Evolutionary conservation across 2,329 filamentous ascomycete species (phyloP), one percentile per base, ranked within the genome.

Genomic region (Stachybotrys chlorohalonatus): DNA sequence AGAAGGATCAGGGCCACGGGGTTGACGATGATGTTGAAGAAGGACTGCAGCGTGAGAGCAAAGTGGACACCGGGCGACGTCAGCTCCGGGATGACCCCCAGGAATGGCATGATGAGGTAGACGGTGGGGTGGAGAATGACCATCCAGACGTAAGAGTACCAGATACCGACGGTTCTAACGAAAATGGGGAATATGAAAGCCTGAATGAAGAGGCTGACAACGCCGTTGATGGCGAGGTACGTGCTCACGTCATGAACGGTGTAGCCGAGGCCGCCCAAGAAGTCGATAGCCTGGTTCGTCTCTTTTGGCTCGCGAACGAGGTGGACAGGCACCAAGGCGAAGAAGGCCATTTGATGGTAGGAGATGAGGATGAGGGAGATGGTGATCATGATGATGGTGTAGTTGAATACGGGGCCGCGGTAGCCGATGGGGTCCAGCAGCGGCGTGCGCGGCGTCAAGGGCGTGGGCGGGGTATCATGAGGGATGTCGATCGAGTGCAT

Each of bases 201-300:
- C 69, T 92, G 88, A 49, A 91, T 84, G 60, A 87, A 75, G 1
- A 92, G 77, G 0, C 87, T 87, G 54, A 91, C 83, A 58, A 87
- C 70, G 3, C 86, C 88, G 60, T 90, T 87, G 52, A 87, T 70
- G 3, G 83, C 81, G 70, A 90, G 78, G 61, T 88, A 87, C 24
- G 85, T 66, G 13, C 86, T 86, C 13, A 89, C 85, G 45, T 84
- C 78, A 62, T 85, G 81, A 2, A 84, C 82, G 1, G 79, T 81
- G 51, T 87, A 75, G 1, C 85, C 86, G 2, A 90, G 73, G 5
- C 86, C 86, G 49, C 86, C 86, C 0, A 78, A 67, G 9, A 82
- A 59, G 55, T 75, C 73, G 8, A 75, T 61, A 2, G 61, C 59
- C 7, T 67, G 66, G 1, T 53, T 59, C 8, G 64, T 58, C 11